Evolutionary conservation across 352 stramenopile species (phyloP).

Genomic region (Globisporangium cederbergense): DNA sequence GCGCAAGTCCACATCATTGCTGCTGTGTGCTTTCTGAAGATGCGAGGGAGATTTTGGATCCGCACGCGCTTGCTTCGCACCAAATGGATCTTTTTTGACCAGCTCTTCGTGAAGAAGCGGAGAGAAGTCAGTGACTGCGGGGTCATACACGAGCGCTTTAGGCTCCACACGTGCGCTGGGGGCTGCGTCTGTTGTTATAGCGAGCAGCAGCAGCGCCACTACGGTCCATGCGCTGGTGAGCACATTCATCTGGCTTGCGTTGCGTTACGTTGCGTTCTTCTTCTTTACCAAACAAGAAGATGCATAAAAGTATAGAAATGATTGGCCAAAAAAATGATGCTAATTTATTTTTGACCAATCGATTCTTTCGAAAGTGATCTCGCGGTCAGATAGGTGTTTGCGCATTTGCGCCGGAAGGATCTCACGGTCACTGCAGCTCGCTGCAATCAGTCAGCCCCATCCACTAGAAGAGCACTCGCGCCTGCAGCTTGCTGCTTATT

Average conservation of each 20-base stretch:
- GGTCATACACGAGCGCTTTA: slow-evolving; percentile 11
- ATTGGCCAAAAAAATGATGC: too few species aligned
- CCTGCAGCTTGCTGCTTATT: slow-evolving; percentile 3
- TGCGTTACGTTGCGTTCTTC: background rate
- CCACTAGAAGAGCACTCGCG: background rate
- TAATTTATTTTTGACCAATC: too few species aligned
- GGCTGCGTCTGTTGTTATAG: background rate
- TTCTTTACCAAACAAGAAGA: background rate
- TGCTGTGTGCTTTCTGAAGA: background rate
- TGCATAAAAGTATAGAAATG: background rate
- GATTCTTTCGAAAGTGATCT: too few species aligned
- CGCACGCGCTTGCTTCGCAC: background rate
- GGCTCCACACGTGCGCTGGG: background rate
- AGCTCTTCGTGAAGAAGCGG: background rate
- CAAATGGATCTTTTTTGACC: background rate
- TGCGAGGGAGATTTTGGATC: background rate
- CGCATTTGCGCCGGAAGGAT: slow-evolving; percentile 13
- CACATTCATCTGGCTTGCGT: background rate
- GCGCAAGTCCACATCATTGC: slow-evolving; percentile 4
- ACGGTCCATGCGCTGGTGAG: background rate
- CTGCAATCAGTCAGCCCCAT: background rate
- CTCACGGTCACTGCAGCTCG: slow-evolving; percentile 11
- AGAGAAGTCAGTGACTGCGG: slow-evolving; percentile 10
- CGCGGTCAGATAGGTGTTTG: background rate
- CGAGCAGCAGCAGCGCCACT: background rate